These are phyloP conservation scores for Pichia scutulata DNA, from an alignment of 805 yeast species.

Conservation along the genomic window DNA sequence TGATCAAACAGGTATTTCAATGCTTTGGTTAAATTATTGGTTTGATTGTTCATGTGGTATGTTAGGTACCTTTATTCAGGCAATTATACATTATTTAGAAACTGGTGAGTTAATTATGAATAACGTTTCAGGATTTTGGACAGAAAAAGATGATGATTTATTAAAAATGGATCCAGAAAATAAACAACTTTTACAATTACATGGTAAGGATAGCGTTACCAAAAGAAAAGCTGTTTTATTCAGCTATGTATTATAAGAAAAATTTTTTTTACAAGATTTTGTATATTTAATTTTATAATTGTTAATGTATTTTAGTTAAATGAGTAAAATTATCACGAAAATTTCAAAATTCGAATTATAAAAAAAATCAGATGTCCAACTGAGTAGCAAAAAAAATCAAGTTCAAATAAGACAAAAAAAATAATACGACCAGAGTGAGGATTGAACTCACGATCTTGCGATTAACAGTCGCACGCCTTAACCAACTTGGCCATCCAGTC, in stretches of 20 bases:
- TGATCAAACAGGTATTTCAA: constrained; percentile 24
- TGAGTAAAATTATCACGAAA: no score
- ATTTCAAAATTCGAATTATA: no score
- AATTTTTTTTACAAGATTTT: neutral
- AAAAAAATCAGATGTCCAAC: no score
- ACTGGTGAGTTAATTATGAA: constrained; percentile 24
- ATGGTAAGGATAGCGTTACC: constrained; percentile 25
- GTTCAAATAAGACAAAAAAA: no score
- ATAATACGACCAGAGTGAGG: constrained; percentile 48
- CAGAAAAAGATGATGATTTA: constrained; percentile 26
- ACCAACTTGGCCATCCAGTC: constrained; percentile 56
- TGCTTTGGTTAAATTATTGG: constrained; percentile 29
- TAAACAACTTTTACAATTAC: constrained; percentile 21
- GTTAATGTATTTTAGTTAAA: neutral
- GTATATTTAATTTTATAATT: no score
- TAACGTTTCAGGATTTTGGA: constrained; percentile 26
- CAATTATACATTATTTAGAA: constrained; percentile 23
- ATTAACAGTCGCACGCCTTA: constrained; percentile 59
- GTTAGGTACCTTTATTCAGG: constrained; percentile 24
- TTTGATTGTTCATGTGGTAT: constrained; percentile 30
- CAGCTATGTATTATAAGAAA: neutral
- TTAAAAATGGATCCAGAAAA: constrained; percentile 19
- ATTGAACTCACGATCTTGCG: constrained; percentile 58
- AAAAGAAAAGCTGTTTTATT: constrained; percentile 27
- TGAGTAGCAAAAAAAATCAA: no score